phyloP scores from a whole-genome alignment of 2,329 filamentous ascomycete species.

The Mariannaea elegans region DNA sequence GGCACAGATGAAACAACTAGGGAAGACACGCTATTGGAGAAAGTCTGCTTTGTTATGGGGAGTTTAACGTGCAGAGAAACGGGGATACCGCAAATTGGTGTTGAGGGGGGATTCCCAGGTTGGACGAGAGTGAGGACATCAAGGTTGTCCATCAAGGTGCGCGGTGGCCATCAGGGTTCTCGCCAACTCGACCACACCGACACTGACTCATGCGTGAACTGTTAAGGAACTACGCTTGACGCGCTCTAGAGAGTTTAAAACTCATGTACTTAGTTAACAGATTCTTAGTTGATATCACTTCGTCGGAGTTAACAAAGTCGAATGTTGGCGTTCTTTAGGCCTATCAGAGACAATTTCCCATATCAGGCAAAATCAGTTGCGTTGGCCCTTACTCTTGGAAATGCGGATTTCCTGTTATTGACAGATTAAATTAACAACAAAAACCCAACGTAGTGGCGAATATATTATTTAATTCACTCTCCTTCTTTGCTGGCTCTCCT shows the following conservation, averaged over 20 bases:
- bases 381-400: background rate
- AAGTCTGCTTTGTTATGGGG: background rate
- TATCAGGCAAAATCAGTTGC: background rate
- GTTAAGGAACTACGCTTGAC: slow-evolving; percentile 3
- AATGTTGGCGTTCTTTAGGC: background rate
- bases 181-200: slow-evolving; percentile 3
- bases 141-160: slow-evolving; percentile 42
- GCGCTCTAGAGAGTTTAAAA: background rate
- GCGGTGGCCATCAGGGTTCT: slow-evolving; percentile 40
- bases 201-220: background rate
- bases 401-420: too few species aligned
- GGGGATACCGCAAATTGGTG: slow-evolving; percentile 16
- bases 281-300: background rate
- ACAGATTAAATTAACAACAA: too few species aligned
- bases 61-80: slow-evolving; percentile 3
- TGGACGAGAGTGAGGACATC: slow-evolving; percentile 31
- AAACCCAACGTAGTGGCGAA: too few species aligned
- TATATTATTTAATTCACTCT: too few species aligned
- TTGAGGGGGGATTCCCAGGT: slow-evolving; percentile 3
- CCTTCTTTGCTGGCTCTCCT: too few species aligned
- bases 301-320: background rate
- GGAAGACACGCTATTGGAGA: slow-evolving; percentile 7
- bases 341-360: slow-evolving; percentile 16
- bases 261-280: slow-evolving; percentile 5
- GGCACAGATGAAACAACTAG: background rate